Evolutionary conservation across 345 rosid species (phyloP).

Genomic region (Salix exigua): DNA sequence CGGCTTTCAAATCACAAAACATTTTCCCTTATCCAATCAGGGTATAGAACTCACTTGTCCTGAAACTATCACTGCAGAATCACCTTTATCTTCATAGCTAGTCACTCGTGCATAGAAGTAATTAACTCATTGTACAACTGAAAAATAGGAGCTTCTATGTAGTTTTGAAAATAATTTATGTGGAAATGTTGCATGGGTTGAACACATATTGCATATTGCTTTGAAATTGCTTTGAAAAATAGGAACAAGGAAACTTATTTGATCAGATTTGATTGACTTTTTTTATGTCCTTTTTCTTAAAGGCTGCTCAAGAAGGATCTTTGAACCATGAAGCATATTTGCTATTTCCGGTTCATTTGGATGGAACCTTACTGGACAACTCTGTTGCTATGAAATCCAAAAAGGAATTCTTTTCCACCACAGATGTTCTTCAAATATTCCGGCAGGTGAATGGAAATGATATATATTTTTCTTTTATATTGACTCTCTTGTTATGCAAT

Average conservation of each 20-base stretch:
- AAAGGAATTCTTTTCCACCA: conserved; percentile 75
- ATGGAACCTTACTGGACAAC: conserved; percentile 91
- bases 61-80: background rate
- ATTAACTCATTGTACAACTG: background rate
- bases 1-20: background rate
- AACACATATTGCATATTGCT: background rate
- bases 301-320: conserved; percentile 75
- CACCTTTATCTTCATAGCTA: background rate
- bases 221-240: background rate
- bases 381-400: conserved; percentile 70
- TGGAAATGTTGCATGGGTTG: background rate
- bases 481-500: background rate
- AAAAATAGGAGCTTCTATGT: background rate
- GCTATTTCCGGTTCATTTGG: conserved; percentile 94
- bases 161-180: background rate
- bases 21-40: background rate
- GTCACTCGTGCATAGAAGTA: background rate
- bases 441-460: conserved; percentile 57
- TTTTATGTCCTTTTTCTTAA: background rate
- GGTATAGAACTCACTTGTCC: background rate
- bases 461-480: background rate
- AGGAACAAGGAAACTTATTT: background rate
- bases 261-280: background rate
- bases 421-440: conserved; percentile 86
- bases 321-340: conserved; percentile 93